Conservation (phyloP, 1,284 basidiomycete species). For the Schizophyllum commune region DNA sequence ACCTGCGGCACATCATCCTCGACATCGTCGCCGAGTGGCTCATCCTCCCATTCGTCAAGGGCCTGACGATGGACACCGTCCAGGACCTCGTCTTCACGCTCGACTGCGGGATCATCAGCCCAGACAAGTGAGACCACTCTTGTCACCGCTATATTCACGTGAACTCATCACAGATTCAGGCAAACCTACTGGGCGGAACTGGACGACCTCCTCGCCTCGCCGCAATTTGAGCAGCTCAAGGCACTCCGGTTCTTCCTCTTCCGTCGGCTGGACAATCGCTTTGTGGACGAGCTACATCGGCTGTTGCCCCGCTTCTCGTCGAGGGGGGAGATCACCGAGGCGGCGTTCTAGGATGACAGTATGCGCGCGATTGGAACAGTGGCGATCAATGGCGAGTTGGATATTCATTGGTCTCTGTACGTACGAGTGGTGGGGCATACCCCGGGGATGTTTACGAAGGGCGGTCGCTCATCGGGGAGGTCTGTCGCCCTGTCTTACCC, state of each 20-base stretch:
- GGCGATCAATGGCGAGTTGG: no score
- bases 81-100: not conserved
- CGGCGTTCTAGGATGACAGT: not conserved
- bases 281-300: not conserved
- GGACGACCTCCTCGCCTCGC: not conserved
- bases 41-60: not conserved
- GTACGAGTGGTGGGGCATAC: no score
- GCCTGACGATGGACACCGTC: not conserved
- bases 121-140: not conserved
- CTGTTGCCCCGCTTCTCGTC: not conserved
- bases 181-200: not conserved
- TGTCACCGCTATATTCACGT: not conserved
- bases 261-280: not conserved
- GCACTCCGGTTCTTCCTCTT: not conserved
- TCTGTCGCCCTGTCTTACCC: no score
- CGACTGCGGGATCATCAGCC: not conserved
- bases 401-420: no score
- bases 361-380: no score
- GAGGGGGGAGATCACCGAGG: not conserved
- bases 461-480: no score
- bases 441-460: no score
- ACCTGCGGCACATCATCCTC: not conserved
- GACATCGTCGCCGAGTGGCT: not conserved
- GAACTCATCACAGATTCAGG: not conserved
- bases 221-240: not conserved